Percentiles rank a stretch among this genome's conserved stretches.
phyloP scores from a whole-genome alignment of 371 early-diverging fungal species.

The Blakeslea trispora region DNA sequence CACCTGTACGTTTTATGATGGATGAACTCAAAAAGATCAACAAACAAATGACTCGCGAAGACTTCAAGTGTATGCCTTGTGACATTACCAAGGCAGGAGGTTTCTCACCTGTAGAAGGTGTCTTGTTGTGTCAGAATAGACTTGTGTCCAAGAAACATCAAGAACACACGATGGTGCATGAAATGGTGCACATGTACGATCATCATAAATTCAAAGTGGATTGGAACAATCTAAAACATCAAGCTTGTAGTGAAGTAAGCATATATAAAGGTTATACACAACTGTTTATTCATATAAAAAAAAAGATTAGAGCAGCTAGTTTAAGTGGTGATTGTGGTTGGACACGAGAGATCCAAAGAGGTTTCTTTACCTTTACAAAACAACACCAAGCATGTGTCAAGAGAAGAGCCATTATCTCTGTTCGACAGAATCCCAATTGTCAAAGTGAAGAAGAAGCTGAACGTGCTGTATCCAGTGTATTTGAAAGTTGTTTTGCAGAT shows the following conservation, averaged over 20 bases:
- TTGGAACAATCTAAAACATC: conserved; percentile 84
- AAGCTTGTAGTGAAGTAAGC: conserved; percentile 87
- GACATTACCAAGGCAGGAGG: conserved; percentile 80
- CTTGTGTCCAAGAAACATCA: conserved; percentile 71
- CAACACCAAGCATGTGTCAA: conserved; percentile 94
- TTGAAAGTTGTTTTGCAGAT: conserved; percentile 89
- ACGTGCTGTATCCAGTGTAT: conserved; percentile 85
- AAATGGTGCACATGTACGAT: conserved; percentile 96
- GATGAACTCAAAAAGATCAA: conserved; percentile 73
- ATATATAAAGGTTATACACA: background rate
- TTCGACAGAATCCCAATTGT: conserved; percentile 77
- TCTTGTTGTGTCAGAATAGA: conserved; percentile 86
- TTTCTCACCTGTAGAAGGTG: conserved; percentile 75
- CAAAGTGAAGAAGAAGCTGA: conserved; percentile 78
- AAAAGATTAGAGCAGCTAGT: conserved; percentile 85
- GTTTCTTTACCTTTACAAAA: conserved; percentile 78
- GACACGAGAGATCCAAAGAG: conserved; percentile 81
- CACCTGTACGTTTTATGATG: conserved; percentile 85
- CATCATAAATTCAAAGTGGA: conserved; percentile 81
- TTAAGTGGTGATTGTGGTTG: conserved; percentile 92
- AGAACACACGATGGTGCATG: conserved; percentile 93
- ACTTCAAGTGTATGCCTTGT: conserved; percentile 82
- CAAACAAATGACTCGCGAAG: conserved; percentile 57
- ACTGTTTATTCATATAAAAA: background rate
- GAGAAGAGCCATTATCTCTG: conserved; percentile 83